phyloP scores from a whole-genome alignment of 768 basidiomycete species.

The Russula ochroleuca region DNA sequence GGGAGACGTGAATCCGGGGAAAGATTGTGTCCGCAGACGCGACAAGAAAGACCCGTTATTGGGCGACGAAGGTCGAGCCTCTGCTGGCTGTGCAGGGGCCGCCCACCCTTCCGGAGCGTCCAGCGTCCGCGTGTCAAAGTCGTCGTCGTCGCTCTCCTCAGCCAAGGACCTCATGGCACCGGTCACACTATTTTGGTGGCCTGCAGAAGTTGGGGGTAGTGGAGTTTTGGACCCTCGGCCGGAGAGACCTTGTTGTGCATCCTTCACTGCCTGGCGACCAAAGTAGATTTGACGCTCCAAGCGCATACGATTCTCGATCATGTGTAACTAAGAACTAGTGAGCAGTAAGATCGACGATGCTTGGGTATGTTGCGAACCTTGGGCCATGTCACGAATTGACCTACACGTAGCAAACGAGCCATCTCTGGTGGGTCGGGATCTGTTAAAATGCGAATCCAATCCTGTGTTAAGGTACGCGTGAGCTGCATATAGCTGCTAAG shows the following conservation, averaged over 20 bases:
- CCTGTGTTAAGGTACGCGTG: conserved; percentile 15
- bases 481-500: conserved; percentile 15
- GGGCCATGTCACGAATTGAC: conserved; percentile 93
- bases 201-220: conserved; percentile 1
- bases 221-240: conserved; percentile 26
- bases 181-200: conserved; percentile 19
- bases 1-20: conserved; percentile 20
- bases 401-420: conserved; percentile 80
- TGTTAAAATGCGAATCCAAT: conserved; percentile 50
- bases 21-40: conserved; percentile 27
- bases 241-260: conserved; percentile 39
- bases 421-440: conserved; percentile 81
- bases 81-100: conserved; percentile 9
- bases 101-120: conserved; percentile 15
- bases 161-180: conserved; percentile 2
- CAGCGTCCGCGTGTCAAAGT: conserved; percentile 22
- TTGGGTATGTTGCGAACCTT: conserved; percentile 51
- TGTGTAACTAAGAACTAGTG: conserved; percentile 62
- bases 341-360: neutral
- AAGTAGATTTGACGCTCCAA: conserved; percentile 79
- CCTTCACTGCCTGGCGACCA: conserved; percentile 71
- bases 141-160: conserved; percentile 28
- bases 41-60: conserved; percentile 19
- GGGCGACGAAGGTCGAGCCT: neutral
- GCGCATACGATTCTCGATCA: conserved; percentile 86